Conservation (phyloP, 2,329 filamentous ascomycete genomes). For the Microsporum audouinii region DNA sequence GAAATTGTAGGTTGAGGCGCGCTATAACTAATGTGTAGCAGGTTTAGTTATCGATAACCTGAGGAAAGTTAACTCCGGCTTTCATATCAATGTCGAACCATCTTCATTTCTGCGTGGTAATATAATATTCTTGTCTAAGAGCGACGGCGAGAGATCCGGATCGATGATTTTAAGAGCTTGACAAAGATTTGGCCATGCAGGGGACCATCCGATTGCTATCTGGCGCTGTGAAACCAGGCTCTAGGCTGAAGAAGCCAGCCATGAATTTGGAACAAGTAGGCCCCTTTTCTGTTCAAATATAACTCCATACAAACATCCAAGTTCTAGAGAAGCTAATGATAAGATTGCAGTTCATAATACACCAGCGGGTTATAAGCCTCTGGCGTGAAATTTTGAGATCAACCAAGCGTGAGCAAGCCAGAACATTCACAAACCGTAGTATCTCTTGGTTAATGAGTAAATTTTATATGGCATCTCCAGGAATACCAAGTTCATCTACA, state of each 20-base stretch:
- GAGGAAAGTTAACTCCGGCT: neutral
- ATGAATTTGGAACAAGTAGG: constrained; percentile 32
- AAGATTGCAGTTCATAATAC: constrained; percentile 30
- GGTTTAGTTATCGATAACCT: neutral
- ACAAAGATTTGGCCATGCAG: neutral
- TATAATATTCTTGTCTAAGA: neutral
- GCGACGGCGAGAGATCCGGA: too few species aligned
- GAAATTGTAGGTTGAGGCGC: neutral
- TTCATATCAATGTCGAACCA: neutral
- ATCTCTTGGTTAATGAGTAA: neutral
- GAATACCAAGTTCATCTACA: constrained; percentile 31
- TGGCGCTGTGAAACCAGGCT: constrained; percentile 22
- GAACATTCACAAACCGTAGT: neutral
- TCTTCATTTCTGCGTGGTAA: neutral
- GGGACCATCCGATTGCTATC: constrained; percentile 5
- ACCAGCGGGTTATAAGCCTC: constrained; percentile 32
- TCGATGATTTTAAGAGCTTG: neutral
- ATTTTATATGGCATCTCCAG: constrained; percentile 15
- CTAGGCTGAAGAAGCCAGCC: constrained; percentile 27
- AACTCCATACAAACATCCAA: neutral
- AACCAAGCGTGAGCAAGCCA: constrained; percentile 25
- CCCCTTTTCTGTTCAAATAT: neutral
- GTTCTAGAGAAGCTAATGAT: constrained; percentile 4
- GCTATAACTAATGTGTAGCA: neutral
- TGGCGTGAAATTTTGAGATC: constrained; percentile 35